Evolutionary conservation across 2,329 filamentous ascomycete genomes (phyloP).

Genomic region (Phaeosphaeria sp.): DNA sequence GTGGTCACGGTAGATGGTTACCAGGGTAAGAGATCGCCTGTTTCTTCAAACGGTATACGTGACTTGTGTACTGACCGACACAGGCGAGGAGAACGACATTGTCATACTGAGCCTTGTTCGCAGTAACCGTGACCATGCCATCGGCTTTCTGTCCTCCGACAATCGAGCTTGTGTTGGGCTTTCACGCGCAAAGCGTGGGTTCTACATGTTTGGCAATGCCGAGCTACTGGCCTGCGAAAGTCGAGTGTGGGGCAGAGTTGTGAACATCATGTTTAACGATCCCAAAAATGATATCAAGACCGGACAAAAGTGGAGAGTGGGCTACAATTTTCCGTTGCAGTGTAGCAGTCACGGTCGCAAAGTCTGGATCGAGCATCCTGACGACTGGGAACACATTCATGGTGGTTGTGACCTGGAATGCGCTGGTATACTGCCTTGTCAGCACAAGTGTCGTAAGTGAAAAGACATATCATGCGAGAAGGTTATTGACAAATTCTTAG

Average conservation of each 20-base stretch:
- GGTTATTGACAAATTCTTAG: background rate
- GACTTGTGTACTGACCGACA: background rate
- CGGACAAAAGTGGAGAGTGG: constrained; percentile 48
- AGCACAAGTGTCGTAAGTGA: constrained; percentile 34
- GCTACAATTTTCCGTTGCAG: constrained; percentile 65
- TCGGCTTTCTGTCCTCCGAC: constrained; percentile 76
- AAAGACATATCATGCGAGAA: background rate
- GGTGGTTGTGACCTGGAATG: constrained; percentile 41
- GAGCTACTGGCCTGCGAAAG: constrained; percentile 57
- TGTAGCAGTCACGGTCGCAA: constrained; percentile 66
- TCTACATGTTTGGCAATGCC: constrained; percentile 86
- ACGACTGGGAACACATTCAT: constrained; percentile 38
- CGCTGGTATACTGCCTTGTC: constrained; percentile 37
- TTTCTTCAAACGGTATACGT: background rate
- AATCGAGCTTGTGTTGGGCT: constrained; percentile 69
- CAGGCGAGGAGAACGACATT: constrained; percentile 79
- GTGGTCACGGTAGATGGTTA: constrained; percentile 88
- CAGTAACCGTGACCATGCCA: constrained; percentile 63
- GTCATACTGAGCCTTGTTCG: constrained; percentile 82
- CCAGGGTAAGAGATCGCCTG: constrained; percentile 58
- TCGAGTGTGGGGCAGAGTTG: constrained; percentile 60
- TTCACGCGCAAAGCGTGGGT: constrained; percentile 75
- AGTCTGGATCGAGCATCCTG: constrained; percentile 55
- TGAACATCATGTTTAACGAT: constrained; percentile 54
- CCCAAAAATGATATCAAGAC: constrained; percentile 38